A percentile compares a stretch with the other conserved stretches of the same genome.
These are phyloP conservation scores for Penium margaritaceum DNA, from an alignment of 139 green algal genomes.

Conservation along the genomic window DNA sequence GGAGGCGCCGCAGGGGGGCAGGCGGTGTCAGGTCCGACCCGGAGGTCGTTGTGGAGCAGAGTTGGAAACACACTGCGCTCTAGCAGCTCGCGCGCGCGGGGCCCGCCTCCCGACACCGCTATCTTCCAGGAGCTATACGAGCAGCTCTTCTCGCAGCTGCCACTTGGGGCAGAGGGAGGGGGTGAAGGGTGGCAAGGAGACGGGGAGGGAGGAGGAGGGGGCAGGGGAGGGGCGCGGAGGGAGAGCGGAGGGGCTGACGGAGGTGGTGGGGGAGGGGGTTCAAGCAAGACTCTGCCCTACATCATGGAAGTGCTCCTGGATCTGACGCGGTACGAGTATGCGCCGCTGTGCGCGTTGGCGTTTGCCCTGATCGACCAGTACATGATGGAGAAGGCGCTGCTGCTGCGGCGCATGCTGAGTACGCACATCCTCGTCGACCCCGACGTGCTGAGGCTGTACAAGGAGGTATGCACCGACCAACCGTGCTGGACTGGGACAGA, in stretches of 20 bases:
- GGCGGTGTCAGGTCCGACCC: too few relatives aligned
- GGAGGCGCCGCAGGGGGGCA: too few relatives aligned
- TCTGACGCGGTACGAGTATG: conserved; percentile 3
- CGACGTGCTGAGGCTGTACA: background rate
- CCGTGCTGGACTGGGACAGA: too few relatives aligned
- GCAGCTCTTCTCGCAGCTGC: background rate
- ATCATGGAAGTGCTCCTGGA: conserved; percentile 6
- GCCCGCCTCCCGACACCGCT: background rate
- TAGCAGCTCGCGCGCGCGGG: too few relatives aligned
- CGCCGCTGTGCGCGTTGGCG: background rate
- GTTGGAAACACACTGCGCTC: too few relatives aligned
- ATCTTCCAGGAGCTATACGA: background rate
- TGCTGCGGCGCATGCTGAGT: conserved; percentile 2
- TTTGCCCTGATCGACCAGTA: background rate
- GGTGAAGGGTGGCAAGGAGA: too few relatives aligned
- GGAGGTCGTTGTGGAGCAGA: too few relatives aligned
- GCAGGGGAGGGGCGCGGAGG: too few relatives aligned
- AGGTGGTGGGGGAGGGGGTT: background rate
- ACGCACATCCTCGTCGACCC: conserved; percentile 1
- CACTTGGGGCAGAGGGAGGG: too few relatives aligned
- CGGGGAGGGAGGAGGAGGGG: too few relatives aligned
- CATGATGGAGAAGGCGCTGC: conserved; percentile 9
- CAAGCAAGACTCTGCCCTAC: background rate
- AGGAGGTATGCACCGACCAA: background rate
- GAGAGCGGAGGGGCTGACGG: too few relatives aligned